phyloP scores from a whole-genome alignment of 169 alveolate species.

The Eimeria sp. region DNA sequence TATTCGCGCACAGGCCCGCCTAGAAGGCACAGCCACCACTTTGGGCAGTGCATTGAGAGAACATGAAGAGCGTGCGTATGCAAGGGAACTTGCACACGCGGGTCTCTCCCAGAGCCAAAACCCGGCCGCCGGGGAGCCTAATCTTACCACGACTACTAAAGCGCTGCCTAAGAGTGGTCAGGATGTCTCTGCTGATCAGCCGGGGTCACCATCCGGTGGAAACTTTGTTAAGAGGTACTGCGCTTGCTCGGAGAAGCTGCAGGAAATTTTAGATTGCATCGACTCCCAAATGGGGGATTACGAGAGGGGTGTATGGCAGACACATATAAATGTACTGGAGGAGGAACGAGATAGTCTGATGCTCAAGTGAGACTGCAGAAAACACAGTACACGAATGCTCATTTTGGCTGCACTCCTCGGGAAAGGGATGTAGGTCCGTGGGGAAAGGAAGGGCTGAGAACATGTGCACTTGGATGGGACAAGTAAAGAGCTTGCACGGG shows the following conservation, averaged over 20 bases:
- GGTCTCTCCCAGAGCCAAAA: not conserved
- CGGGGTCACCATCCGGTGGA: slow-evolving; percentile 21
- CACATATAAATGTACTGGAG: slow-evolving; percentile 78
- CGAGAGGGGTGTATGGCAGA: slow-evolving; percentile 81
- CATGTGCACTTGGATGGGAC: not conserved
- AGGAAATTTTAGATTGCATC: slow-evolving; percentile 75
- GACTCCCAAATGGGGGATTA: slow-evolving; percentile 71
- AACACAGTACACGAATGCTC: not conserved
- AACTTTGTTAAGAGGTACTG: slow-evolving; percentile 46
- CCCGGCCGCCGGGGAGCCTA: not conserved
- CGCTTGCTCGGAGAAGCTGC: slow-evolving; percentile 79
- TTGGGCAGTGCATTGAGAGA: slow-evolving; percentile 57
- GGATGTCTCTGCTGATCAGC: not conserved
- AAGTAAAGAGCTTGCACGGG: not conserved
- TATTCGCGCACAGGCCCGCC: slow-evolving; percentile 71
- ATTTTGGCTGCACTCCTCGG: not conserved
- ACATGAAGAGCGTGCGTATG: slow-evolving; percentile 56
- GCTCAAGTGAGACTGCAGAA: slow-evolving; percentile 49
- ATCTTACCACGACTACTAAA: not conserved
- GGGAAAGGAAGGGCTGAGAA: not conserved
- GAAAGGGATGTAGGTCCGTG: not conserved
- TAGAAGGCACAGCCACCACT: slow-evolving; percentile 12
- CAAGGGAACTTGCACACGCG: slow-evolving; percentile 58
- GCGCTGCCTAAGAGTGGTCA: not conserved
- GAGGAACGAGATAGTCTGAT: slow-evolving; percentile 75